These are phyloP conservation scores for Globisporangium echinulatum DNA, from an alignment of 352 stramenopile species.

Conservation along the genomic window DNA sequence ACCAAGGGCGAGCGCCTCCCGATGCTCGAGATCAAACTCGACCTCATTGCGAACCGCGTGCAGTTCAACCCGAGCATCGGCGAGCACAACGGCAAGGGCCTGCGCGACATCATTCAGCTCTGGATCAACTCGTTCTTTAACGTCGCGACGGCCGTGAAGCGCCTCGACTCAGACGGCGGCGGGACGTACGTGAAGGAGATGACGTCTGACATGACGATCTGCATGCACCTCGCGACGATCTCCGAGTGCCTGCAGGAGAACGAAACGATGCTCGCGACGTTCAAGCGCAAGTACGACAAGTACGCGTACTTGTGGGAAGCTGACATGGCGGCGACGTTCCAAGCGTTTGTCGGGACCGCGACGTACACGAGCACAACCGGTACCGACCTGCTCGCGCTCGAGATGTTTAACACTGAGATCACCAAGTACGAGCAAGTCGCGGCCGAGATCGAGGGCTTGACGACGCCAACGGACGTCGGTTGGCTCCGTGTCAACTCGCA, in stretches of 20 bases:
- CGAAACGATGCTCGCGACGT: slow-evolving; percentile 87
- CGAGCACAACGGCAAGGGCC: slow-evolving; percentile 90
- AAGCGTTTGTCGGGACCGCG: slow-evolving; percentile 85
- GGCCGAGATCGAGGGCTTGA: slow-evolving; percentile 84
- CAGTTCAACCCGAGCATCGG: slow-evolving; percentile 86
- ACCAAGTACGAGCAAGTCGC: slow-evolving; percentile 94
- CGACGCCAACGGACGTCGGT: slow-evolving; percentile 91
- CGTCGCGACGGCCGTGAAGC: slow-evolving; percentile 94
- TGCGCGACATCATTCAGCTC: slow-evolving; percentile 93
- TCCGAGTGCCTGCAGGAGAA: slow-evolving; percentile 91
- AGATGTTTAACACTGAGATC: slow-evolving; percentile 95
- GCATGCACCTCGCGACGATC: slow-evolving; percentile 91
- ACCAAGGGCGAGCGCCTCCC: slow-evolving; percentile 64
- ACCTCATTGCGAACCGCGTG: slow-evolving; percentile 87
- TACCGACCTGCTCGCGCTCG: slow-evolving; percentile 88
- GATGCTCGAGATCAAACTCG: slow-evolving; percentile 96
- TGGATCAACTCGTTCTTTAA: slow-evolving; percentile 97
- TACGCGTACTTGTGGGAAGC: slow-evolving; percentile 96
- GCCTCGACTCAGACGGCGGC: slow-evolving; percentile 90
- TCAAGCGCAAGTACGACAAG: slow-evolving; percentile 94
- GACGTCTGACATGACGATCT: slow-evolving; percentile 94
- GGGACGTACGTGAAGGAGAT: slow-evolving; percentile 97
- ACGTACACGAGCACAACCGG: slow-evolving; percentile 64
- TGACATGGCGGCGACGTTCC: slow-evolving; percentile 90
- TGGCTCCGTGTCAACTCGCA: slow-evolving; percentile 97